Base-by-base conservation (phyloP, 192 early-diverging fungal species). In the Umbelopsis isabellina region DNA sequence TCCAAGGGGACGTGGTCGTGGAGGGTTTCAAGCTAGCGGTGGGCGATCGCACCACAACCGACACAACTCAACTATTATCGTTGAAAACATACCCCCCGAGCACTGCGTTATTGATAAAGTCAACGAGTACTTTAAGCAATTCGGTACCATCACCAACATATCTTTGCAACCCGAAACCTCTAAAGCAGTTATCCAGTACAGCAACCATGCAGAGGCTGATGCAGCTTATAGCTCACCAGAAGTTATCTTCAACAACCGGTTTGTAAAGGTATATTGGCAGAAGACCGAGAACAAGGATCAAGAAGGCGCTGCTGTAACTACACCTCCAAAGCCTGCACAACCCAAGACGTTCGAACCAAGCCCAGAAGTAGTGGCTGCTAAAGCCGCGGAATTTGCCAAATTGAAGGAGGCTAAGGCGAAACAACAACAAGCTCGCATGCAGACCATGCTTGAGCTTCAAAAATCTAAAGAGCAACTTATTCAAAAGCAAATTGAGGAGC, bases 261-360 rank as follows among this genome's bases (percentile, higher is more conserved):
- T 95, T 70, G 93, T 95, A 51, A 92, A 91, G 68, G 87, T 95
- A n/a, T 94, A 86, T 75, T 94, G 91, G 90, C 78, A 87, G 37
- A 82, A 81, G 12, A 83, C 80, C 41, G 85, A 86, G 10, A 22
- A 76, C 21, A 69, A 79, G 41, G 68, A 68, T 30, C 67, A 75
- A 22, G 72, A 69, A 10, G 65, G 65, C 3, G 73, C 66, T 25
- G 65, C 74, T 21, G 72, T 65, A 3, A 61, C 33, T 45, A 5
- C 49, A 30, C 27, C 51, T 9, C 27, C 75, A 15, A 47, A 47
- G 15, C 68, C 65, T 15, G 74, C 61, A 1, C 50, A 69, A 12
- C 49, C 69, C 2, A 69, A 82, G 18, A 50, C 75, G 12, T 71
- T 75, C 10, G 78, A 81, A 9, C 65, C 85, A 8, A 81, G 81